These are phyloP conservation scores for Cryphonectria carpinicola DNA, from an alignment of 2,329 filamentous ascomycete genomes.

Conservation along the genomic window DNA sequence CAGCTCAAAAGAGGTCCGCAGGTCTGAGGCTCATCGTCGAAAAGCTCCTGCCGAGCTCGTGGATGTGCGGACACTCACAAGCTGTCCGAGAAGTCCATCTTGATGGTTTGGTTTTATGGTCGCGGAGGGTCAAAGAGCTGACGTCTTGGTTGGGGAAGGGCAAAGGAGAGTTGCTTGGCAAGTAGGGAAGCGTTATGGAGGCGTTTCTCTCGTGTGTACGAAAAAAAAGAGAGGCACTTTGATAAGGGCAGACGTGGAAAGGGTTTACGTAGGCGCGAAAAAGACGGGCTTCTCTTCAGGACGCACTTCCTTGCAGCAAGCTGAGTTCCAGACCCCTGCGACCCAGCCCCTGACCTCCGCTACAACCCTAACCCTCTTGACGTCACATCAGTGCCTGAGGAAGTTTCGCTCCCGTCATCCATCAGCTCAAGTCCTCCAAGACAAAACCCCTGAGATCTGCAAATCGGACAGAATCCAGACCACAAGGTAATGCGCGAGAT, in stretches of 20 bases:
- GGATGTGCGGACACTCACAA: constrained; percentile 66
- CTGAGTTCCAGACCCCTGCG: constrained; percentile 1
- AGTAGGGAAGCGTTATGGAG: background rate
- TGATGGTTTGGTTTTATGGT: constrained; percentile 33
- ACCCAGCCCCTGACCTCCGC: background rate
- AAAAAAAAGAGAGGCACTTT: background rate
- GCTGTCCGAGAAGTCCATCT: constrained; percentile 89
- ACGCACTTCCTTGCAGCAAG: constrained; percentile 6
- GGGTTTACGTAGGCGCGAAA: constrained; percentile 14
- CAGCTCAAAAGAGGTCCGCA: background rate
- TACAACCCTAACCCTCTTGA: background rate
- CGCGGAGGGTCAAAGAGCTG: background rate
- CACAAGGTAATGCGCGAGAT: too few relatives aligned
- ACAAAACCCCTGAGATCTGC: too few relatives aligned
- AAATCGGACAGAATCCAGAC: too few relatives aligned
- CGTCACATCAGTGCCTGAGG: background rate
- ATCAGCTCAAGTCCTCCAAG: too few relatives aligned
- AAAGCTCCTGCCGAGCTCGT: constrained; percentile 24
- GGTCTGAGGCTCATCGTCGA: background rate
- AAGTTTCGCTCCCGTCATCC: background rate
- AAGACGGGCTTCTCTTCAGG: constrained; percentile 9
- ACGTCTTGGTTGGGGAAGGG: background rate
- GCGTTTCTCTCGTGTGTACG: background rate
- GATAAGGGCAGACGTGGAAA: constrained; percentile 8
- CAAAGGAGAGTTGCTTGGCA: background rate